Percentiles rank a stretch among this genome's conserved stretches.
Evolutionary conservation across 2,329 filamentous ascomycete genomes (phyloP).

Genomic region (Trichophyton mentagrophytes): DNA sequence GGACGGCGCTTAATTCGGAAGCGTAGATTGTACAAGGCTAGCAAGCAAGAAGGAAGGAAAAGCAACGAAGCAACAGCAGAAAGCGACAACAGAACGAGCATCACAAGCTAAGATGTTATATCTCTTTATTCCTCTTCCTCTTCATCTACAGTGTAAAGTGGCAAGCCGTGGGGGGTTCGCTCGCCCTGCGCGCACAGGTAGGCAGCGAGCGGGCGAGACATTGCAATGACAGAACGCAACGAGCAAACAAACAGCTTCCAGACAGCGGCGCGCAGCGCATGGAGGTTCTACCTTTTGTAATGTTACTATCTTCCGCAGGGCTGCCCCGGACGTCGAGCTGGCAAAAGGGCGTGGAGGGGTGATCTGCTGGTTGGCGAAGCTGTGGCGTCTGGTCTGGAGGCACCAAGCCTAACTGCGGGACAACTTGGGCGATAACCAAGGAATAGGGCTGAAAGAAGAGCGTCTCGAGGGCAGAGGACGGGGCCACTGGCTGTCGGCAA

Average conservation of each 20-base stretch:
- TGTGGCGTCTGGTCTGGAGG: constrained; percentile 1
- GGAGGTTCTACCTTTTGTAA: background rate
- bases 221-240: background rate
- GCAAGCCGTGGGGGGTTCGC: background rate
- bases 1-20: background rate
- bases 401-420: background rate
- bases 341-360: background rate
- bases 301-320: background rate
- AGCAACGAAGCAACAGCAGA: too few species aligned
- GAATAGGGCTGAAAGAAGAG: background rate
- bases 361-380: background rate
- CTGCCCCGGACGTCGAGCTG: background rate
- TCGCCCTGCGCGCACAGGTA: background rate
- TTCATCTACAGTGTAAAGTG: background rate
- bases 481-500: background rate
- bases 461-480: background rate
- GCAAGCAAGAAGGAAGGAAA: background rate
- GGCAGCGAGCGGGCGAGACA: background rate
- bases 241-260: background rate
- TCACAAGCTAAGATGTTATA: background rate
- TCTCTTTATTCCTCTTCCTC: background rate
- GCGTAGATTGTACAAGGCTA: background rate
- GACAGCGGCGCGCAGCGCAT: background rate
- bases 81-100: too few species aligned
- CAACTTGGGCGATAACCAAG: background rate